Base-by-base conservation (phyloP, 2,329 filamentous ascomycete species). In the Dactylellina cionopaga region DNA sequence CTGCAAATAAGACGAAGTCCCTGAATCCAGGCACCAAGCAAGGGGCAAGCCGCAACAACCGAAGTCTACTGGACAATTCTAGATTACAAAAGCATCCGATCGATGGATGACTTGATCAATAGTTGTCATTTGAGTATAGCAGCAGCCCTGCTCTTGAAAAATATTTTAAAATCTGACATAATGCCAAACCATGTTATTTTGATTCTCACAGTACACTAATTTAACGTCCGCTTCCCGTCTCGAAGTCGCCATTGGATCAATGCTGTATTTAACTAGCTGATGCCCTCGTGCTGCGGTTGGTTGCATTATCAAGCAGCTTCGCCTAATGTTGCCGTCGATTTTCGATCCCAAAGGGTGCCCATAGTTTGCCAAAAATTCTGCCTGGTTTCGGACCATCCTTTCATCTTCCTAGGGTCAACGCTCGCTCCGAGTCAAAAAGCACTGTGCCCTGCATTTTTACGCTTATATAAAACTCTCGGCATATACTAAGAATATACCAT, bases 161-260 rank as follows among this genome's bases (percentile, higher is more conserved):
- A 51, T 46, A 44, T 51, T 37, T 64, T 46, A 52, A 44, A 65
- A 65, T 72, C 68, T 72, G 59, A 65, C 68, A 70, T 49, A 54
- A 68, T 60, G 63, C 54, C 49, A 59, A 47, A 33, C 54, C 44
- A 68, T 58, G 54, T 68, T 58, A 54, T 37, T 51, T 54, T 46
- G 68, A 64, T 35, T 35, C 9, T 29, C 47, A 19, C n/a, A n/a
- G n/a, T n/a, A n/a, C n/a, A n/a, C 29, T 10, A 17, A 44, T 25
- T 25, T 41, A 56, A 44, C 65, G 49, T 47, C 56, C 63, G 35
- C 47, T 63, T 54, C 25, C 24, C 17, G 52, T 49, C 43, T 27
- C 35, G 13, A 56, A n/a, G 22, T 33, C 43, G 33, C 51, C 58
- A 51, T 58, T 54, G 31, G 35, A 17, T 54, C 29, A 29, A 56